Evolutionary conservation across 2,329 filamentous ascomycete species (phyloP).

Genomic region (Penicillium sp.): DNA sequence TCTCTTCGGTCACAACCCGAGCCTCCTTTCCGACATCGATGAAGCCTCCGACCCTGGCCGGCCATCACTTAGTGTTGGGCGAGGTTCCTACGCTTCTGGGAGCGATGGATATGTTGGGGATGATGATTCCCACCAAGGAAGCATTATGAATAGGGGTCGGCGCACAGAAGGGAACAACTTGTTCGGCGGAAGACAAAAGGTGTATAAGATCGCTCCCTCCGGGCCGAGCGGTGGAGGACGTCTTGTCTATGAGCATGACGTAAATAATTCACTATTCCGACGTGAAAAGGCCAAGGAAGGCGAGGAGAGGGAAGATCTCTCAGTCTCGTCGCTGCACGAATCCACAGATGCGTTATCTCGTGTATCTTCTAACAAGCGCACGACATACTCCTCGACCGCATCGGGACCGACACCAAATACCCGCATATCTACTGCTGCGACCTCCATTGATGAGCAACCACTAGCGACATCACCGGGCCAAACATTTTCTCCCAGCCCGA

Average conservation of each 20-base stretch:
- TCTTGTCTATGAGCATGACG: conserved; percentile 83
- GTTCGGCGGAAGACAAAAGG: conserved; percentile 94
- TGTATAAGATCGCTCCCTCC: conserved; percentile 77
- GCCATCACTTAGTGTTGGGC: conserved; percentile 63
- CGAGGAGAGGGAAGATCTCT: conserved; percentile 58
- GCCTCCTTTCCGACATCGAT: conserved; percentile 78
- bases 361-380: conserved; percentile 75
- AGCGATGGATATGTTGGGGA: conserved; percentile 67
- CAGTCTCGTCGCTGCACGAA: conserved; percentile 41
- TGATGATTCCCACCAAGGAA: conserved; percentile 64
- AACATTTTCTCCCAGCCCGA: conserved; percentile 16
- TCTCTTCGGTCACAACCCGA: conserved; percentile 69
- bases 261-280: conserved; percentile 79
- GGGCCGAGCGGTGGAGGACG: conserved; percentile 55
- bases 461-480: conserved; percentile 35
- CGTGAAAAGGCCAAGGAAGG: conserved; percentile 65
- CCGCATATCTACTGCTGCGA: conserved; percentile 84
- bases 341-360: conserved; percentile 56
- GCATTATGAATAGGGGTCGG: conserved; percentile 82
- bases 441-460: conserved; percentile 78
- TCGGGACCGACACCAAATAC: conserved; percentile 71
- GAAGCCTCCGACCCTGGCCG: conserved; percentile 74
- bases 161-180: conserved; percentile 88
- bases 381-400: conserved; percentile 82
- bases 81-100: conserved; percentile 69